phyloP scores from a whole-genome alignment of 75 land plant genomes.

The Pinus albicaulis region DNA sequence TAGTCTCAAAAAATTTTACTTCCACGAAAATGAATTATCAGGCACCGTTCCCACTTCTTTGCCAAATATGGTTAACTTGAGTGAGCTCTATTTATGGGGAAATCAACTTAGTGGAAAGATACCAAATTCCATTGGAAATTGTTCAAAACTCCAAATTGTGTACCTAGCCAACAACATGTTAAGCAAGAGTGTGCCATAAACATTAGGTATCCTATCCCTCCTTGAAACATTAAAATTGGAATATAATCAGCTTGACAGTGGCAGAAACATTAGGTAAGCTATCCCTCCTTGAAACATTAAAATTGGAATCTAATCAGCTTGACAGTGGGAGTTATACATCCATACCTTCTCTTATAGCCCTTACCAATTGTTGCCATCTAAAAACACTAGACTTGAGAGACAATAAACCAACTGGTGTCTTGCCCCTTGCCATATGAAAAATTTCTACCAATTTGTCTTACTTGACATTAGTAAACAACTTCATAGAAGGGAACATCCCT shows the following conservation, averaged over 20 bases:
- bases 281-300: slow-evolving; percentile 23
- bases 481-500: slow-evolving; percentile 25
- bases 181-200: slow-evolving; percentile 18
- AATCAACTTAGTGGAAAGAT: slow-evolving; percentile 13
- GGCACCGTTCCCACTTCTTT: too few relatives aligned
- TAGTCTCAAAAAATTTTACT: too few relatives aligned
- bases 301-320: slow-evolving; percentile 15
- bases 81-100: not conserved
- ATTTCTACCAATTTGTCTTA: slow-evolving; percentile 4
- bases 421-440: slow-evolving; percentile 10
- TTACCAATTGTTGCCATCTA: slow-evolving; percentile 5
- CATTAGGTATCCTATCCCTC: slow-evolving; percentile 22
- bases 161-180: slow-evolving; percentile 16
- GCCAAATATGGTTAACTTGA: not conserved
- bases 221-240: slow-evolving; percentile 22
- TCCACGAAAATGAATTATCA: too few relatives aligned
- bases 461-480: slow-evolving; percentile 11
- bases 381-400: slow-evolving; percentile 7
- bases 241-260: slow-evolving; percentile 9
- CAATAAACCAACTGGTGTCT: slow-evolving; percentile 12
- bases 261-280: slow-evolving; percentile 20
- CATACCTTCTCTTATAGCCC: slow-evolving; percentile 15
- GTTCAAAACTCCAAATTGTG: not conserved
- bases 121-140: slow-evolving; percentile 1
- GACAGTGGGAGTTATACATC: not conserved